These are phyloP conservation scores for Pueraria montana DNA, from an alignment of 306 rosid genomes.

Conservation along the genomic window DNA sequence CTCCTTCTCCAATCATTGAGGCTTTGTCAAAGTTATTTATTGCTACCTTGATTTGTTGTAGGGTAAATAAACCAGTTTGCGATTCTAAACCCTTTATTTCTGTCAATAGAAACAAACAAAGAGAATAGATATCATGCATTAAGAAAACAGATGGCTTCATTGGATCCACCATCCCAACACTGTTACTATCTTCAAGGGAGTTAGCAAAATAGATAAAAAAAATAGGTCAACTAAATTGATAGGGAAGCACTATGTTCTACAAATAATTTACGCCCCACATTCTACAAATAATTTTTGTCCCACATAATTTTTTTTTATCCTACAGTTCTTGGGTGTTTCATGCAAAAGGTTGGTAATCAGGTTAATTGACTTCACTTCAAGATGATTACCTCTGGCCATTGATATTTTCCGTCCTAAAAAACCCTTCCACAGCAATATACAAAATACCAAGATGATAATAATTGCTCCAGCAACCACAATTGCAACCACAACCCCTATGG, in stretches of 20 bases:
- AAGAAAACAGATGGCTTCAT: background rate
- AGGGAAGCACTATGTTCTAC: background rate
- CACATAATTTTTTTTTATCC: no score
- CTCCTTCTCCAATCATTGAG: slow-evolving; percentile 79
- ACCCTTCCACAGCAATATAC: slow-evolving; percentile 58
- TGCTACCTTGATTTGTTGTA: slow-evolving; percentile 50
- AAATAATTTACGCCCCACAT: no score
- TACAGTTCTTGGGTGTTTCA: slow-evolving; percentile 15
- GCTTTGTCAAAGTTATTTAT: slow-evolving; percentile 49
- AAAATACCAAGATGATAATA: slow-evolving; percentile 40
- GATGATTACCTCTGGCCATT: slow-evolving; percentile 47
- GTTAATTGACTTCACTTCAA: slow-evolving; percentile 4
- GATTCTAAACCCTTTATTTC: slow-evolving; percentile 52
- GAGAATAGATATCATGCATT: background rate
- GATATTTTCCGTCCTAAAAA: slow-evolving; percentile 35
- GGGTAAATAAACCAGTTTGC: slow-evolving; percentile 41
- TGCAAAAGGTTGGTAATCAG: background rate
- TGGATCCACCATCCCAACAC: background rate
- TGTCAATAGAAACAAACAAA: slow-evolving; percentile 38
- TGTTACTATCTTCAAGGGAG: background rate
- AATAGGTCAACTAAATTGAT: background rate
- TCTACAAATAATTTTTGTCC: no score
- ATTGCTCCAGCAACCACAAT: slow-evolving; percentile 55
- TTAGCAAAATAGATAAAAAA: slow-evolving; percentile 5
- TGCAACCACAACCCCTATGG: slow-evolving; percentile 50